Base-by-base conservation (phyloP, 805 yeast genomes). In the Ogataea pilisensis region DNA sequence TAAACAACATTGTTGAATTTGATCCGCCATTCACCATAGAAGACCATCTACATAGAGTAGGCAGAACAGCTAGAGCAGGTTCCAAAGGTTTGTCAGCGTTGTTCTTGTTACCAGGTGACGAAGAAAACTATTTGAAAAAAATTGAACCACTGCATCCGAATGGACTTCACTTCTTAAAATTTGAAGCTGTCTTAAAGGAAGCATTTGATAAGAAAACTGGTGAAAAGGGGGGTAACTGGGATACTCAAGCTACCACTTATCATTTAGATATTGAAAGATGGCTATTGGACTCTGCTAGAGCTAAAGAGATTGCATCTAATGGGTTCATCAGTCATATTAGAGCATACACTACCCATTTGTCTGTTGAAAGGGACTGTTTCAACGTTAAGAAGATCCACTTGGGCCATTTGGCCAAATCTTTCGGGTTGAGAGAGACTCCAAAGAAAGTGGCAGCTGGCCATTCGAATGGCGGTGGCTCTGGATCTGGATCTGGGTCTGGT, bases 1-100 rank as follows among this genome's bases (percentile, higher is more conserved):
- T 93, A 43, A 77, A 93, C 34, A 78, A 82, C 35, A 96, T 93
- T 25, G 72, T 93, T 16, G 99, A 93, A 61, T 83, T 81, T 53
- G 99, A 93, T 59, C 96, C 99, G 2, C 96, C 99, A 5, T 90
- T 91, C 57, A 76, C 93, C 1, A 72, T 88, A 5, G 97, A 89
- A 48, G 99, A 93, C 59, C 99, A 93, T 71, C 69, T 93, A 43
- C 99, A 93, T 63, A 76, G 99, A 63, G 86, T 90, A 41, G 99
- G 99, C 39, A 80, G 99, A 69, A 89, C 98, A 11, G 99, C 99
- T 8, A 81, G 99, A 67, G 95, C 95, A n/a, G 99, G 99, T 48
- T 75, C 80, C 34, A 63, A 68, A 30, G 99, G 99, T 60, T 72
- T 72, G 29, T 85, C 97, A 1, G 61, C 79, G 2, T 63, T 93